A percentile compares a stretch with the other conserved stretches of the same genome.
Conservation (phyloP, 2,329 filamentous ascomycete species). For the Fusarium armeniacum region DNA sequence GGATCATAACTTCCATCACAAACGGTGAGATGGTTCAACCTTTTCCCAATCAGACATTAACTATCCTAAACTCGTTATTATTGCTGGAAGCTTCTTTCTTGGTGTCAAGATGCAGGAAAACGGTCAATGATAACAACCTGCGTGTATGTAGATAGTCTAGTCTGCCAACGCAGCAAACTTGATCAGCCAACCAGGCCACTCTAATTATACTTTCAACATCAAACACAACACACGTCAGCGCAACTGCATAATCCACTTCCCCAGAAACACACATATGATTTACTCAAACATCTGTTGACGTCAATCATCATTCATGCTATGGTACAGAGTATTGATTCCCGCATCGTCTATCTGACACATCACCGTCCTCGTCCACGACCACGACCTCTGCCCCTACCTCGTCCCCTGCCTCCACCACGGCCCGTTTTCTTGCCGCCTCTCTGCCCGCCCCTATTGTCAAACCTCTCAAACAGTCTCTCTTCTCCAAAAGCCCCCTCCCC, state of each 20-base stretch:
- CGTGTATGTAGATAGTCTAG: background rate
- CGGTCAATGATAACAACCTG: background rate
- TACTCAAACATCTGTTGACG: constrained; percentile 6
- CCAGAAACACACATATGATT: constrained; percentile 1
- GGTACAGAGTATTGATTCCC: constrained; percentile 30
- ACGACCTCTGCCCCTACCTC: constrained; percentile 49
- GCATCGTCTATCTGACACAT: constrained; percentile 36
- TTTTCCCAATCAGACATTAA: too few relatives aligned
- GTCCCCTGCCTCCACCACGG: constrained; percentile 56
- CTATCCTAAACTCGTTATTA: background rate
- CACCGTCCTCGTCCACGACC: constrained; percentile 44
- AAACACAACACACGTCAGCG: constrained; percentile 23
- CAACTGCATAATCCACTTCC: constrained; percentile 11
- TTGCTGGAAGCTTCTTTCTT: background rate
- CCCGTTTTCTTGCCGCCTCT: constrained; percentile 59
- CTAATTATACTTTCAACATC: background rate
- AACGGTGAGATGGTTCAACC: background rate
- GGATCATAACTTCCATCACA: background rate
- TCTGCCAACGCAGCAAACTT: background rate
- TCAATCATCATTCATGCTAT: constrained; percentile 26
- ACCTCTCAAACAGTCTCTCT: constrained; percentile 77
- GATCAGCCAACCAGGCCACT: constrained; percentile 12
- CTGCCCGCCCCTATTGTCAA: constrained; percentile 58
- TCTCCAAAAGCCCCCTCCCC: constrained; percentile 83
- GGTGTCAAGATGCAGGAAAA: background rate